phyloP scores from a whole-genome alignment of 306 rosid species.

The Sesbania bispinosa region DNA sequence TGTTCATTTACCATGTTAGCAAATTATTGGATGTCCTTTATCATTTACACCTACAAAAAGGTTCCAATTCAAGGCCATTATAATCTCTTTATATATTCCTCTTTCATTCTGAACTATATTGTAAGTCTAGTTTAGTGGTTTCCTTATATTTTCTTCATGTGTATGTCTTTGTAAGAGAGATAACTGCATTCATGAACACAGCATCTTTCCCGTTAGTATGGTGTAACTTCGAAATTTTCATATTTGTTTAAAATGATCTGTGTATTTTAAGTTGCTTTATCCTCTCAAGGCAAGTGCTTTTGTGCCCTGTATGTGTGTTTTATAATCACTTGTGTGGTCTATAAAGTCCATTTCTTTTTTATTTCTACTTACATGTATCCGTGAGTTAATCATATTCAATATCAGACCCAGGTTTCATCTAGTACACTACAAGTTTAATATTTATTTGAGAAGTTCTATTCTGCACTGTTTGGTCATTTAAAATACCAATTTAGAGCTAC shows the following conservation, averaged over 20 bases:
- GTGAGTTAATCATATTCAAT: not conserved
- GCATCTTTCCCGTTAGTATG: not conserved
- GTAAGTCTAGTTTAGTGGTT: not conserved
- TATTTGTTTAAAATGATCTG: not conserved
- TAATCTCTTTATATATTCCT: not conserved
- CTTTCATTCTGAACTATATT: not conserved
- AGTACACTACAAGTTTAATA: not conserved
- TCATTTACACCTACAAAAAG: too few species aligned
- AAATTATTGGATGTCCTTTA: too few species aligned
- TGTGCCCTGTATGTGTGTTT: not conserved
- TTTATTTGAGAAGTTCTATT: constrained; percentile 5
- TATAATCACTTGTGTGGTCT: constrained; percentile 6
- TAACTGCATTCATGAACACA: not conserved
- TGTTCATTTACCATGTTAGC: too few species aligned
- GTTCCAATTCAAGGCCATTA: not conserved
- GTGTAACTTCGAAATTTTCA: not conserved
- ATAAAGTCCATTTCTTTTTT: not conserved
- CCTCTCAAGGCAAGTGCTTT: not conserved
- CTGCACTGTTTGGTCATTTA: not conserved
- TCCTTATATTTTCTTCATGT: not conserved
- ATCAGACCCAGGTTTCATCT: not conserved
- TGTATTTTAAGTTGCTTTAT: not conserved
- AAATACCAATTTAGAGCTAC: not conserved
- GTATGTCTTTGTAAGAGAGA: not conserved
- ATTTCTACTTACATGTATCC: constrained; percentile 3